These are phyloP conservation scores for Chrysosporium queenslandicum DNA, from an alignment of 2,329 filamentous ascomycete genomes.

Conservation along the genomic window DNA sequence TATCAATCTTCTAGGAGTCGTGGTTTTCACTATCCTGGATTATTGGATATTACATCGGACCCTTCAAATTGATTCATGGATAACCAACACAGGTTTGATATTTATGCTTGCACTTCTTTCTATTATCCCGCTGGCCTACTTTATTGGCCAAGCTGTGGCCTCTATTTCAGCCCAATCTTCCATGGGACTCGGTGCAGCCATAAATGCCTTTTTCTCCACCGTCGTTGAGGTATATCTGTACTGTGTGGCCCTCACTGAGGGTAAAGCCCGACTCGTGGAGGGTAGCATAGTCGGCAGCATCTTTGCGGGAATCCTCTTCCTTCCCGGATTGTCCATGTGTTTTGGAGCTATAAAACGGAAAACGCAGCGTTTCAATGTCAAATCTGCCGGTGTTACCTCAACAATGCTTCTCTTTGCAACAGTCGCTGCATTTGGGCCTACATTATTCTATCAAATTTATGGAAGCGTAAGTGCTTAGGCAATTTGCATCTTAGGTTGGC, in stretches of 20 bases:
- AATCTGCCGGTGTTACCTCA: conserved; percentile 88
- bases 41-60: conserved; percentile 66
- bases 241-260: conserved; percentile 83
- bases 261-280: conserved; percentile 86
- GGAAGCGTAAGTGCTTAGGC: conserved; percentile 55
- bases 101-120: conserved; percentile 78
- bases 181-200: conserved; percentile 92
- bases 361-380: conserved; percentile 95
- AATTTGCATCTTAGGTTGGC: neutral
- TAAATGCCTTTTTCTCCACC: conserved; percentile 97
- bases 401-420: conserved; percentile 97
- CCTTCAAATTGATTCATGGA: conserved; percentile 57
- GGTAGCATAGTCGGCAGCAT: conserved; percentile 97
- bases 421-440: conserved; percentile 89
- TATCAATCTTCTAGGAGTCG: conserved; percentile 88
- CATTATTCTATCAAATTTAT: conserved; percentile 96
- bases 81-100: conserved; percentile 76
- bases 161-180: conserved; percentile 98
- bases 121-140: conserved; percentile 93
- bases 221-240: conserved; percentile 97
- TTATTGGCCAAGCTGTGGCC: conserved; percentile 95
- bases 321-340: conserved; percentile 95
- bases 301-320: conserved; percentile 87
- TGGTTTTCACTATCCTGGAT: conserved; percentile 90
- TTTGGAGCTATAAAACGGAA: conserved; percentile 97